A percentile compares a stretch with the other conserved stretches of the same genome.
Conservation (phyloP, 2,329 filamentous ascomycete species). For the Trichoderma atroviride region DNA sequence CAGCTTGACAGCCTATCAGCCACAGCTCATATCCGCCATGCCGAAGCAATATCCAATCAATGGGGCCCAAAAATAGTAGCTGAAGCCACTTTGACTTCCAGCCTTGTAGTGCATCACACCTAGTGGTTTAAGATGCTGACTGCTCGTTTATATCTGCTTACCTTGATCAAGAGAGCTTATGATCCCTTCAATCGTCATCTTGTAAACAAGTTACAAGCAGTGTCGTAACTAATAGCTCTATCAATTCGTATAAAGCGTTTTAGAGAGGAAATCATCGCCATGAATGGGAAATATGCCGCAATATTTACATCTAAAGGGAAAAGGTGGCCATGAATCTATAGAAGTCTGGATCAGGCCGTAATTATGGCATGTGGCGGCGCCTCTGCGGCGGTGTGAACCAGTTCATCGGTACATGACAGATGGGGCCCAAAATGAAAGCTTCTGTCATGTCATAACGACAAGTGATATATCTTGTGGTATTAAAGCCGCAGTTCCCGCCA, state of each 20-base stretch:
- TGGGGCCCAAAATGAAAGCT: not conserved
- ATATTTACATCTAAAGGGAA: not conserved
- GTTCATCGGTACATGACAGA: not conserved
- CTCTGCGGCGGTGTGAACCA: constrained; percentile 3
- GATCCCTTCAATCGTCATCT: not conserved
- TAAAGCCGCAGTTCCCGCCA: not conserved
- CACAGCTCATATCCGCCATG: constrained; percentile 11
- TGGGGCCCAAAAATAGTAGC: not conserved
- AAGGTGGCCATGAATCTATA: not conserved
- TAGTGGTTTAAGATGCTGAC: not conserved
- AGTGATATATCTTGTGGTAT: not conserved
- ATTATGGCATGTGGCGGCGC: constrained; percentile 13
- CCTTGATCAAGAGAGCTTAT: not conserved
- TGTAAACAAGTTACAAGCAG: not conserved
- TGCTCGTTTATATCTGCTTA: not conserved
- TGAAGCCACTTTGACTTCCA: not conserved
- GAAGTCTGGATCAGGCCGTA: not conserved
- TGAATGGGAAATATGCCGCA: not conserved
- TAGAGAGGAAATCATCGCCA: not conserved
- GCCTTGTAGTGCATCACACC: not conserved
- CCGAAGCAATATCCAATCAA: not conserved
- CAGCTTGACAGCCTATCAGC: constrained; percentile 11
- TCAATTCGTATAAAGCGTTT: not conserved
- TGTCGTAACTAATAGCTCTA: not conserved
- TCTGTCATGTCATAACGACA: not conserved